Evolutionary conservation across 2,329 filamentous ascomycete species (phyloP).

Genomic region (Exophiala alcalophila): DNA sequence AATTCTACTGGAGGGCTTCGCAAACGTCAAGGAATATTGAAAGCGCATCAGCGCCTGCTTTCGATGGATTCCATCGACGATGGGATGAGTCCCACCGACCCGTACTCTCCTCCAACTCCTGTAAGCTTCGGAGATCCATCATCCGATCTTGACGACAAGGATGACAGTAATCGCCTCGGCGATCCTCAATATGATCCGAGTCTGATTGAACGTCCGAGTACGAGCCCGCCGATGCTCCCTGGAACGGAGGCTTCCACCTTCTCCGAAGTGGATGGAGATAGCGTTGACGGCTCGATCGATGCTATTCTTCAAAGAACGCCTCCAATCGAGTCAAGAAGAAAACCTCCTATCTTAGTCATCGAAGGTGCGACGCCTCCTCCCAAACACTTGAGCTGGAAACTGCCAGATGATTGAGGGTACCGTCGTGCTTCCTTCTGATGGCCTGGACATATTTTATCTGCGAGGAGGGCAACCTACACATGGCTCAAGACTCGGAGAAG

Average conservation of each 20-base stretch:
- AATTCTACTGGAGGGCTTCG: slow-evolving; percentile 14
- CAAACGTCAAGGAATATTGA: slow-evolving; percentile 25
- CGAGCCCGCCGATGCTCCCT: slow-evolving; percentile 26
- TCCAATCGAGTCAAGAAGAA: not conserved
- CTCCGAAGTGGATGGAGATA: slow-evolving; percentile 1
- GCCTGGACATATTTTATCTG: not conserved
- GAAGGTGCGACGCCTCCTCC: slow-evolving; percentile 23
- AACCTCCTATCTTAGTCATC: slow-evolving; percentile 16
- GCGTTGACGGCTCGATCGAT: slow-evolving; percentile 19
- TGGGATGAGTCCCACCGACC: slow-evolving; percentile 20
- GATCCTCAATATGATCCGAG: slow-evolving; percentile 30
- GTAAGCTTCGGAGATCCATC: slow-evolving; percentile 28
- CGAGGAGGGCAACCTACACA: too few species aligned
- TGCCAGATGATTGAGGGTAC: slow-evolving; percentile 22
- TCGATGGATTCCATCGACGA: slow-evolving; percentile 26
- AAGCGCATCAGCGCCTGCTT: slow-evolving; percentile 25
- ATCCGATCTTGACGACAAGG: slow-evolving; percentile 14
- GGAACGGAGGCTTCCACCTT: slow-evolving; percentile 12
- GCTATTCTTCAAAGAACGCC: slow-evolving; percentile 10
- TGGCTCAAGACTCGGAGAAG: too few species aligned
- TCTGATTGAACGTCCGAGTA: slow-evolving; percentile 28
- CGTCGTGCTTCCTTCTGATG: not conserved
- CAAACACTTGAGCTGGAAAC: slow-evolving; percentile 28
- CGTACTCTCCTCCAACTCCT: slow-evolving; percentile 28
- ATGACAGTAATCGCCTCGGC: slow-evolving; percentile 12